A percentile compares a stretch with the other conserved stretches of the same genome.
phyloP scores from a whole-genome alignment of 148 eudicot genomes.

The Rhododendron ovatum region DNA sequence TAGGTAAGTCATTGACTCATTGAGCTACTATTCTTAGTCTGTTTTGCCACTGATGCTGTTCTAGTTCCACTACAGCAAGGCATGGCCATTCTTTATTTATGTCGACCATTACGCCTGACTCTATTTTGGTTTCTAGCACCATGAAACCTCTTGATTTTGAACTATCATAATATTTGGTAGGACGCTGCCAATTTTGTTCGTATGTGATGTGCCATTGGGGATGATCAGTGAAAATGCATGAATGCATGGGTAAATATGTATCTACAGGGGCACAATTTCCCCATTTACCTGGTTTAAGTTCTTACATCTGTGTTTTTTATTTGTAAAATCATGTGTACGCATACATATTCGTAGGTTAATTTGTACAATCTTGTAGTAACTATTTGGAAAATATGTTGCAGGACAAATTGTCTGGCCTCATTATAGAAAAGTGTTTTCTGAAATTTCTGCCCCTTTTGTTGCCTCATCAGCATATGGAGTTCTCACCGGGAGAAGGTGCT shows the following conservation, averaged over 20 bases:
- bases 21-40: not conserved
- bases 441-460: slow-evolving; percentile 37
- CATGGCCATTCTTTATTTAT: not conserved
- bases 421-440: slow-evolving; percentile 36
- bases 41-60: not conserved
- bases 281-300: not conserved
- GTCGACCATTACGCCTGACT: not conserved
- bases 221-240: not conserved
- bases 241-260: not conserved
- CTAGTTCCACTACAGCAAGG: not conserved
- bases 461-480: slow-evolving; percentile 62
- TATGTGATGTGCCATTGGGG: not conserved
- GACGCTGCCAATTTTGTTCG: not conserved
- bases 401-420: slow-evolving; percentile 69
- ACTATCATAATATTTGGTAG: not conserved
- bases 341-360: not conserved
- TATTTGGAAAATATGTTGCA: slow-evolving; percentile 28
- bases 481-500: slow-evolving; percentile 80
- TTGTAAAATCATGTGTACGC: not conserved
- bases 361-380: not conserved
- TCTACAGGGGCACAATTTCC: not conserved
- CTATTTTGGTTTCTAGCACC: slow-evolving; percentile 1
- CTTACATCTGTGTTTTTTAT: not conserved
- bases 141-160: not conserved
- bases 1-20: slow-evolving; percentile 42